A percentile compares a stretch with the other conserved stretches of the same genome.
phyloP scores from a whole-genome alignment of 1,139 yeast species.

The Yamadazyma kanchanaburiensis region DNA sequence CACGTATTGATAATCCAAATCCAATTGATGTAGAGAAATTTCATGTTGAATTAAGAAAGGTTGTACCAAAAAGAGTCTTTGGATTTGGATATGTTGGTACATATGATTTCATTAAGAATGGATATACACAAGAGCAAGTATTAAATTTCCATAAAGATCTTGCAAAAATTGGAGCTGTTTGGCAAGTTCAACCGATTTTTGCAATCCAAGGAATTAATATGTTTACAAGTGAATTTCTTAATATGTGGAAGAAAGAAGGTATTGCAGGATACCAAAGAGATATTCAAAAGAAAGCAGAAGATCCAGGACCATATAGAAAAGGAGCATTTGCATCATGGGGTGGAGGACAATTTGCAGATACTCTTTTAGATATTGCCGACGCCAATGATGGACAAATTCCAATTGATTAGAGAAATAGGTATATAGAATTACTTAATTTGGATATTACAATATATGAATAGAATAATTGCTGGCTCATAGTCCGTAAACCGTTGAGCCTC shows the following conservation, averaged over 20 bases:
- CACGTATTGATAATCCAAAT: conserved; percentile 57
- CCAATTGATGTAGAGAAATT: conserved; percentile 47
- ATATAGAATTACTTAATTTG: no score
- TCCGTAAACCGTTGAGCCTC: no score
- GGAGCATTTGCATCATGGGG: conserved; percentile 9
- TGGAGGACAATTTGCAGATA: conserved; percentile 9
- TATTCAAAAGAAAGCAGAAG: conserved; percentile 13
- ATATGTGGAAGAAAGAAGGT: conserved; percentile 18
- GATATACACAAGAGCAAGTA: conserved; percentile 44
- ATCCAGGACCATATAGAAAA: conserved; percentile 7
- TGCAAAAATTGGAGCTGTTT: conserved; percentile 52
- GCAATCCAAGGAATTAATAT: conserved; percentile 16
- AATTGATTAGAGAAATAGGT: conserved; percentile 6
- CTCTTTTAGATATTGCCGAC: conserved; percentile 9
- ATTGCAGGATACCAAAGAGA: conserved; percentile 17
- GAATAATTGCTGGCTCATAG: no score
- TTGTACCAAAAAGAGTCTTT: conserved; percentile 49
- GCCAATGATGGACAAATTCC: conserved; percentile 10
- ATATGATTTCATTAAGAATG: conserved; percentile 57
- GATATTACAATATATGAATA: no score
- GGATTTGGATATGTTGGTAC: conserved; percentile 59
- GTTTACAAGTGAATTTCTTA: conserved; percentile 13
- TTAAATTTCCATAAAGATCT: conserved; percentile 51
- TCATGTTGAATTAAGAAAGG: conserved; percentile 42
- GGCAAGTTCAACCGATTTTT: conserved; percentile 22